Percentiles rank a stretch among this genome's conserved stretches.
These are phyloP conservation scores for Monosporascus sp. DNA, from an alignment of 2,329 filamentous ascomycete species.

Conservation along the genomic window DNA sequence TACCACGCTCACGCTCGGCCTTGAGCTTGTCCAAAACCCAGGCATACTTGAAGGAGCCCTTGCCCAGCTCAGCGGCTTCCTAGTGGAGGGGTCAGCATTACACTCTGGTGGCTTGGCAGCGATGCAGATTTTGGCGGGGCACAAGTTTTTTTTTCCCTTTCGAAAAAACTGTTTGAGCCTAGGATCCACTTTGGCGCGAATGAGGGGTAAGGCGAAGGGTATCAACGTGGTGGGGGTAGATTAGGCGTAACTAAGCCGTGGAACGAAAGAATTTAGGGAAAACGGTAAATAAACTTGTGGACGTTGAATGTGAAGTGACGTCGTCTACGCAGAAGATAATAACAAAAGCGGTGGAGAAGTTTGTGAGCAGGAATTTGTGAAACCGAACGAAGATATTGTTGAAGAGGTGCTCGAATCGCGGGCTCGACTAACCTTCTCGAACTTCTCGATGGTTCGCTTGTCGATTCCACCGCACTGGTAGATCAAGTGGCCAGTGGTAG, in stretches of 20 bases:
- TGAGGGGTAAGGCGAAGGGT: too few relatives aligned
- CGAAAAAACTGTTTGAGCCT: too few relatives aligned
- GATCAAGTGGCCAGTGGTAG: conserved; percentile 81
- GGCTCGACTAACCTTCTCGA: conserved; percentile 84
- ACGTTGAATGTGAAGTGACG: background rate
- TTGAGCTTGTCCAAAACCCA: conserved; percentile 99
- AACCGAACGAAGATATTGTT: background rate
- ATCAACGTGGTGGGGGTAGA: background rate
- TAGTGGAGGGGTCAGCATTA: conserved; percentile 35
- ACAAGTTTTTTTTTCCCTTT: too few relatives aligned
- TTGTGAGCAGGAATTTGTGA: background rate
- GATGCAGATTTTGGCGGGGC: too few relatives aligned
- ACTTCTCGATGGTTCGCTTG: conserved; percentile 99
- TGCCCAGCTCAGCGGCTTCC: conserved; percentile 98
- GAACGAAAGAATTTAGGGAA: background rate
- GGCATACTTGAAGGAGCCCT: conserved; percentile 99
- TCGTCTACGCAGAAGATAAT: too few relatives aligned
- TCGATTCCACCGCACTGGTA: conserved; percentile 99
- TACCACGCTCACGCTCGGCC: conserved; percentile 99
- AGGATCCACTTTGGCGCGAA: too few relatives aligned
- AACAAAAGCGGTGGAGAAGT: background rate
- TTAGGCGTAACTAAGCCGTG: too few relatives aligned
- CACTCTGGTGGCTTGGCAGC: too few relatives aligned
- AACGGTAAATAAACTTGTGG: background rate
- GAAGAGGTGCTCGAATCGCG: background rate